Conservation (phyloP, 352 stramenopile genomes). For the Phytophthora sp. region DNA sequence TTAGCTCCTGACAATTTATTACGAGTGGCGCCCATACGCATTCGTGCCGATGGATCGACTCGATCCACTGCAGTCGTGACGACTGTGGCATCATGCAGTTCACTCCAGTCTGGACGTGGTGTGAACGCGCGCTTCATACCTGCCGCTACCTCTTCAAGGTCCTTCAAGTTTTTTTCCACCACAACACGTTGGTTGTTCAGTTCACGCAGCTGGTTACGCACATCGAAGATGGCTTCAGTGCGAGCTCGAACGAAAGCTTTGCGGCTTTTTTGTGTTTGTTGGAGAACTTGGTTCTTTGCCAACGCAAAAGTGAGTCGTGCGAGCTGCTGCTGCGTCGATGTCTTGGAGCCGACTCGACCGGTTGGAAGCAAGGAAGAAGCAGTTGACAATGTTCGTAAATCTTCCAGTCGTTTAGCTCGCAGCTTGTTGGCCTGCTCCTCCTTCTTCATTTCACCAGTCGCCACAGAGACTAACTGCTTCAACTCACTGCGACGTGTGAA, state of each 20-base stretch:
- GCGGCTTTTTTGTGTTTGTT: conserved; percentile 20
- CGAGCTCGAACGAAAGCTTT: conserved; percentile 41
- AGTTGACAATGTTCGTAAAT: conserved; percentile 27
- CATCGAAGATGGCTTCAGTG: conserved; percentile 71
- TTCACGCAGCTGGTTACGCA: conserved; percentile 47
- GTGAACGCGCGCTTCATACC: conserved; percentile 66
- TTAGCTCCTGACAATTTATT: conserved; percentile 27
- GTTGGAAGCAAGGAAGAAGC: conserved; percentile 15
- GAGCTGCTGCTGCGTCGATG: conserved; percentile 29
- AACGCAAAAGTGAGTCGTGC: conserved; percentile 23
- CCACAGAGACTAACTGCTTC: conserved; percentile 58
- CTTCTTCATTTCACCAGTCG: conserved; percentile 55
- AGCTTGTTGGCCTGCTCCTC: conserved; percentile 61
- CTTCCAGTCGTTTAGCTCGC: conserved; percentile 61
- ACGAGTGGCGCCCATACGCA: conserved; percentile 39
- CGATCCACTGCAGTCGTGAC: conserved; percentile 66
- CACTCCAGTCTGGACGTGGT: conserved; percentile 68
- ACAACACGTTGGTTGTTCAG: conserved; percentile 38
- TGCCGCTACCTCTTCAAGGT: conserved; percentile 43
- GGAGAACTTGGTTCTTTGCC: conserved; percentile 37
- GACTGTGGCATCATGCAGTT: conserved; percentile 54
- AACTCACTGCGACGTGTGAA: conserved; percentile 60
- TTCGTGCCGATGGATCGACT: conserved; percentile 38
- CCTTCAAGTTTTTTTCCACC: conserved; percentile 32
- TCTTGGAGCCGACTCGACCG: conserved; percentile 23